Evolutionary conservation across 768 basidiomycete species (phyloP), one percentile per base, ranked within the genome.

Genomic region (Xerocomellus chrysenteron): DNA sequence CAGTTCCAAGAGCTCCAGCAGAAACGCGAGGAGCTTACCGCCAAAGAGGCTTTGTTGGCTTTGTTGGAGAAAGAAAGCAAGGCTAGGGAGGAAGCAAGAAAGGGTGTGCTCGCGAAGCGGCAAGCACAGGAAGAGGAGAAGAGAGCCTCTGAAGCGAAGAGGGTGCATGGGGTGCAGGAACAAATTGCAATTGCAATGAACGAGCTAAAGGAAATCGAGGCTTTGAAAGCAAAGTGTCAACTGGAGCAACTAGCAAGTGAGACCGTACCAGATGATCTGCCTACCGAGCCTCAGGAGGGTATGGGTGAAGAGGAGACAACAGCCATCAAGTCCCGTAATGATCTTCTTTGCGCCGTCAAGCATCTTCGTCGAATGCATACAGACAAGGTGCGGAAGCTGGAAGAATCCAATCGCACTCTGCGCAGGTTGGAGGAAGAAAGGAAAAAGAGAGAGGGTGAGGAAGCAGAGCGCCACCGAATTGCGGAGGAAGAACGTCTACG

Each of bases 121-220:
- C 71, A 62, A 28, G 67, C 56, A 4, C 63, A 60, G 39, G 70
- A 73, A 47, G 65, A 69, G 26, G 69, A 71, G 35, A 61, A 36
- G 37, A 55, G 57, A 40, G 46, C 41, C 8, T 56, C 58, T 2
- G 65, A 66, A 36, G 49, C 58, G 42, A 61, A 57, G 52, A 63
- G 58, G 24, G 44, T 49, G 11, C 62, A 50, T 13, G 61, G 57
- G 32, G 47, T 55, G 1, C 63, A 61, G 48, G 58, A 64, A 26
- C 69, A 60, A 43, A 63, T 71, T 26, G 36, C 46, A 3, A 36
- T 13, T 8, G 61, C 69, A 12, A 21, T 65, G 33, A 50, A 63
- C 45, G 67, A 69, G 33, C 21, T 67, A 14, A 43, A 54, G 41
- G 58, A 63, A 44, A 39, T 56, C 19, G 50, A 53, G 14, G 33